Conservation (phyloP, 495 filamentous ascomycete species). For the Letharia columbiana region DNA sequence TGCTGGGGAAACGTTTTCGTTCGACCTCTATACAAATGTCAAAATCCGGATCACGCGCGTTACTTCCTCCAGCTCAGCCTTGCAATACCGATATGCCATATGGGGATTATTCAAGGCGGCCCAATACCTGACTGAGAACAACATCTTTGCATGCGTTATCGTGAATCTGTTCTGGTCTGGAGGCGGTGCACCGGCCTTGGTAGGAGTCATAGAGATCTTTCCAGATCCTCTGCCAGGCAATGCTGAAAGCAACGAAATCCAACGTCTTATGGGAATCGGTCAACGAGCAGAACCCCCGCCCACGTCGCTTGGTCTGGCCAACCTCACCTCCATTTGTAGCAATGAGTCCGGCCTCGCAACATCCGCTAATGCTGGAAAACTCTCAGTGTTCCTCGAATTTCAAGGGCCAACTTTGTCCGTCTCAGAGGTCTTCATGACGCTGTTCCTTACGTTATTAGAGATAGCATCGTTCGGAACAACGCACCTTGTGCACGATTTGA, state of each 20-base stretch:
- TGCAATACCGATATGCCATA: conserved; percentile 3
- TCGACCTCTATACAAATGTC: not conserved
- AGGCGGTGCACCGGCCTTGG: not conserved
- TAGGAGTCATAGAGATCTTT: not conserved
- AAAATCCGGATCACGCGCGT: not conserved
- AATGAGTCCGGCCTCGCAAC: not conserved
- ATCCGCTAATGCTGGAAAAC: not conserved
- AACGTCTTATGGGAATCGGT: not conserved
- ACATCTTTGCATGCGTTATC: not conserved
- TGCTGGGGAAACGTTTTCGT: conserved; percentile 4
- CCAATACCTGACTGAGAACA: not conserved
- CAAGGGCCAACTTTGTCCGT: not conserved
- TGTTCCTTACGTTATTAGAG: not conserved
- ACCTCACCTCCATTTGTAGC: not conserved
- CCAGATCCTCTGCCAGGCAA: not conserved
- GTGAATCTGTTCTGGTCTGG: conserved; percentile 3
- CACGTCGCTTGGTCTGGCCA: not conserved
- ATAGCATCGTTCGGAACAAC: not conserved
- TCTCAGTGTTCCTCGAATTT: not conserved
- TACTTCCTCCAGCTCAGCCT: not conserved
- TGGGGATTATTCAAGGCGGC: not conserved
- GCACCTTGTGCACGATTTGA: not conserved
- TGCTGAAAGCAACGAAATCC: not conserved
- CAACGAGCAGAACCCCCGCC: not conserved
- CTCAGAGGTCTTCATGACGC: conserved; percentile 5